A percentile compares a stretch with the other conserved stretches of the same genome.
Conservation (phyloP, 2,329 filamentous ascomycete species). For the Botrytis byssoidea region DNA sequence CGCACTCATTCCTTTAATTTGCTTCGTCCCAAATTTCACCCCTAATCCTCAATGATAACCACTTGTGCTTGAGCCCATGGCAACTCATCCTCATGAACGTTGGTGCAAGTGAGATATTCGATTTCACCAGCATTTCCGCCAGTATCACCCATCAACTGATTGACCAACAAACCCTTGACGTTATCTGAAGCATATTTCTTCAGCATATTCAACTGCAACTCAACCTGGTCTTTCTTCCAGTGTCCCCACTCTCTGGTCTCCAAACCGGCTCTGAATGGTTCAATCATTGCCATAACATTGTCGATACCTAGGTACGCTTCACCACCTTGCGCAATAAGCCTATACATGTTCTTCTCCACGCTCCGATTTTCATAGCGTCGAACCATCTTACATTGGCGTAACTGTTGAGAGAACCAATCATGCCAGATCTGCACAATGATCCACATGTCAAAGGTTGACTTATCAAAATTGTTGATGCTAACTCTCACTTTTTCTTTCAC, state of each 20-base stretch:
- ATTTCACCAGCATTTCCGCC: slow-evolving; percentile 23
- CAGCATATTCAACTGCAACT: slow-evolving; percentile 27
- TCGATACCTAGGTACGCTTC: slow-evolving; percentile 28
- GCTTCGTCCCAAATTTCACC: background rate
- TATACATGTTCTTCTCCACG: slow-evolving; percentile 25
- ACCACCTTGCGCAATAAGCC: slow-evolving; percentile 26
- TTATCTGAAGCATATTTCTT: slow-evolving; percentile 28
- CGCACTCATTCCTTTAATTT: background rate
- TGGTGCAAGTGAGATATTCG: slow-evolving; percentile 32
- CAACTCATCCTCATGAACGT: slow-evolving; percentile 28
- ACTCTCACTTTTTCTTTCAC: slow-evolving; percentile 14
- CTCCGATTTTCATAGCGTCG: background rate
- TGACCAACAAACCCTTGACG: slow-evolving; percentile 27
- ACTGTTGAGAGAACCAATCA: slow-evolving; percentile 30
- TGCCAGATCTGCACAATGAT: slow-evolving; percentile 30
- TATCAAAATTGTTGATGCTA: slow-evolving; percentile 3
- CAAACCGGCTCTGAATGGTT: background rate
- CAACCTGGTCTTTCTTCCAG: slow-evolving; percentile 18
- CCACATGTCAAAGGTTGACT: slow-evolving; percentile 34
- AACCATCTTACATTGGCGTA: background rate
- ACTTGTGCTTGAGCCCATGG: slow-evolving; percentile 25
- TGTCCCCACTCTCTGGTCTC: background rate
- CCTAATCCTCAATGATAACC: background rate
- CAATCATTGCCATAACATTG: slow-evolving; percentile 1
- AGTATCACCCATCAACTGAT: slow-evolving; percentile 30